These are phyloP conservation scores for Passalora sequoiae DNA, from an alignment of 2,329 filamentous ascomycete species.

Conservation along the genomic window DNA sequence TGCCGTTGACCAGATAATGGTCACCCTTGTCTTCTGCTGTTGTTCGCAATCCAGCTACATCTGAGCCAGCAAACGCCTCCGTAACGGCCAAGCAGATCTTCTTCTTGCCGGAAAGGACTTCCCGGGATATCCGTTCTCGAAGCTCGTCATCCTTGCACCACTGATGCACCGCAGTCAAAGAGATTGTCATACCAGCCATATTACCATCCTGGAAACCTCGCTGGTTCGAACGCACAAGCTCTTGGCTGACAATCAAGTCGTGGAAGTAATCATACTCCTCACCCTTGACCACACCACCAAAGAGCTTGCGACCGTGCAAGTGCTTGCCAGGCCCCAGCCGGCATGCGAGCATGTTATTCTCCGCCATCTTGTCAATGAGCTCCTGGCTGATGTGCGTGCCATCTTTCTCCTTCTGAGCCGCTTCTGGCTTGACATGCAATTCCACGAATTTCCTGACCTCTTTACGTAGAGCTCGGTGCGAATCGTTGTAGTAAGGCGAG, in stretches of 20 bases:
- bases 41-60: slow-evolving; percentile 74
- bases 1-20: slow-evolving; percentile 65
- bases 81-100: slow-evolving; percentile 86
- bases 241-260: slow-evolving; percentile 70
- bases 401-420: slow-evolving; percentile 67
- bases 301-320: slow-evolving; percentile 63
- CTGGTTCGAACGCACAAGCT: slow-evolving; percentile 64
- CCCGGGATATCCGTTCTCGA: slow-evolving; percentile 62
- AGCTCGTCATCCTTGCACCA: slow-evolving; percentile 65
- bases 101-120: slow-evolving; percentile 75
- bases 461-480: slow-evolving; percentile 62
- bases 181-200: slow-evolving; percentile 81
- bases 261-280: slow-evolving; percentile 86
- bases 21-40: slow-evolving; percentile 72
- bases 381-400: slow-evolving; percentile 65
- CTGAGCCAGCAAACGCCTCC: slow-evolving; percentile 79
- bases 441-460: slow-evolving; percentile 71
- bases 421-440: slow-evolving; percentile 65
- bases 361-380: slow-evolving; percentile 74
- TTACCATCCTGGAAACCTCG: slow-evolving; percentile 85
- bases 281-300: slow-evolving; percentile 66
- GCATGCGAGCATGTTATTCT: slow-evolving; percentile 71
- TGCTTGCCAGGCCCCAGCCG: slow-evolving; percentile 78
- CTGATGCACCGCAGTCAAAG: slow-evolving; percentile 72
- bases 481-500: slow-evolving; percentile 74